phyloP scores from a whole-genome alignment of 768 basidiomycete genomes.

The Butyriboletus loyo region DNA sequence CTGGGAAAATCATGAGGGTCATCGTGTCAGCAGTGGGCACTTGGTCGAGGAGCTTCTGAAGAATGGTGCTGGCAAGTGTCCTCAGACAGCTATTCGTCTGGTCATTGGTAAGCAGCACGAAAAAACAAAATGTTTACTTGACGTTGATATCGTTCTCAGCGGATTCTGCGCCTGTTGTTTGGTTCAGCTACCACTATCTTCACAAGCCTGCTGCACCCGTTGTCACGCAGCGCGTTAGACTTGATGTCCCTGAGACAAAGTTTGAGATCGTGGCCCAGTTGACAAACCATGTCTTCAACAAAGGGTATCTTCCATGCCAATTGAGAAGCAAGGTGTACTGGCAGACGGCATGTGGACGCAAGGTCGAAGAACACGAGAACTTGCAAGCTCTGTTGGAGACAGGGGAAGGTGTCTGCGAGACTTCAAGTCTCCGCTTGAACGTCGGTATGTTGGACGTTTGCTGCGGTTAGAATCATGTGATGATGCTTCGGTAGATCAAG shows the following conservation, averaged over 20 bases:
- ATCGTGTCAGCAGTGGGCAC: conserved; percentile 35
- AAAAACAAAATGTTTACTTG: background rate
- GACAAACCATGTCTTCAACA: conserved; percentile 46
- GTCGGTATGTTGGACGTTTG: conserved; percentile 13
- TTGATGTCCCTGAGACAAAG: conserved; percentile 31
- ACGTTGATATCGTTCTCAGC: conserved; percentile 25
- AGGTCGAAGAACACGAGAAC: conserved; percentile 26
- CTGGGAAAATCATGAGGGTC: conserved; percentile 43
- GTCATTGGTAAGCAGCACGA: conserved; percentile 38
- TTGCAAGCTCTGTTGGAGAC: conserved; percentile 23
- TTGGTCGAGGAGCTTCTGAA: conserved; percentile 35
- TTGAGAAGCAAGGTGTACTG: conserved; percentile 40
- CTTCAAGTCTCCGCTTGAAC: conserved; percentile 13
- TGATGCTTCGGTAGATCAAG: conserved; percentile 7
- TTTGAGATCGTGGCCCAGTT: conserved; percentile 43
- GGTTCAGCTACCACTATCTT: conserved; percentile 45
- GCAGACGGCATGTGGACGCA: conserved; percentile 37
- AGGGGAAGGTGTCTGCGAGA: conserved; percentile 18
- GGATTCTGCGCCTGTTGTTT: conserved; percentile 38
- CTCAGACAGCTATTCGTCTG: conserved; percentile 44
- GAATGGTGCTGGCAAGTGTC: conserved; percentile 40
- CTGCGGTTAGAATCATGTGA: background rate
- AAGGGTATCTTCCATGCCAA: conserved; percentile 36
- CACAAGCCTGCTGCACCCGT: conserved; percentile 30
- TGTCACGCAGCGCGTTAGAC: conserved; percentile 44